Conservation (phyloP, 2,329 filamentous ascomycete species). For the Cercospora citrullina region DNA sequence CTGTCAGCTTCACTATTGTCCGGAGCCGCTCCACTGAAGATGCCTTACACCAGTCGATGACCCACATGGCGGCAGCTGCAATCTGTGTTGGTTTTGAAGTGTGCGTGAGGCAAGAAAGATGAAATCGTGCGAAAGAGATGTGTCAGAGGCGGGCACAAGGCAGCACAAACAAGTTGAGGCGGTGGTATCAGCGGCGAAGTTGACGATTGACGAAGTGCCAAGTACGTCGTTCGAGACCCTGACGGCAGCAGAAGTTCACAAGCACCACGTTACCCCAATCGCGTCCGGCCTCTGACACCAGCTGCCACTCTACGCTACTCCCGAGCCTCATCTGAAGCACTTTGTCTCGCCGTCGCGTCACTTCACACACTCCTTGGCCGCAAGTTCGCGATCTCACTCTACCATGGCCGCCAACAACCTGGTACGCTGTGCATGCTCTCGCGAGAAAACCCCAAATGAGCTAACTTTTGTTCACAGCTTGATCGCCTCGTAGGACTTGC, state of each 20-base stretch:
- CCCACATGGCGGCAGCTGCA: slow-evolving; percentile 66
- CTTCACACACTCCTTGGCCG: slow-evolving; percentile 9
- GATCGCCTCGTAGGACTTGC: slow-evolving; percentile 79
- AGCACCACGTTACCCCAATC: slow-evolving; percentile 5
- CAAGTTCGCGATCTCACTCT: not conserved
- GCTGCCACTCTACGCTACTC: not conserved
- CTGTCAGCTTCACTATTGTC: slow-evolving; percentile 19
- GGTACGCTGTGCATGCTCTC: slow-evolving; percentile 6
- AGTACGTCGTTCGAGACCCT: slow-evolving; percentile 4
- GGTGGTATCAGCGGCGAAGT: not conserved
- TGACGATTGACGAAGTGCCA: slow-evolving; percentile 3
- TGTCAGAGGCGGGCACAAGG: not conserved
- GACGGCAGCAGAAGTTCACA: not conserved
- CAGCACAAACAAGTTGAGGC: not conserved
- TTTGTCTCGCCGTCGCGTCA: not conserved
- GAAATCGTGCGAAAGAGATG: not conserved
- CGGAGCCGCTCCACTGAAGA: not conserved
- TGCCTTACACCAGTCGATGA: slow-evolving; percentile 87
- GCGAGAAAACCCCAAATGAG: not conserved
- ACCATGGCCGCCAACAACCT: slow-evolving; percentile 29
- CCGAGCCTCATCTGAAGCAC: slow-evolving; percentile 1
- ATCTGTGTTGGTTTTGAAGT: not conserved
- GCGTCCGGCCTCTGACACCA: not conserved
- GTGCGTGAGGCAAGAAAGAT: not conserved
- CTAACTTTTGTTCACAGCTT: slow-evolving; percentile 59